These are phyloP conservation scores for Physcia stellaris DNA, from an alignment of 495 filamentous ascomycete genomes.

Conservation along the genomic window DNA sequence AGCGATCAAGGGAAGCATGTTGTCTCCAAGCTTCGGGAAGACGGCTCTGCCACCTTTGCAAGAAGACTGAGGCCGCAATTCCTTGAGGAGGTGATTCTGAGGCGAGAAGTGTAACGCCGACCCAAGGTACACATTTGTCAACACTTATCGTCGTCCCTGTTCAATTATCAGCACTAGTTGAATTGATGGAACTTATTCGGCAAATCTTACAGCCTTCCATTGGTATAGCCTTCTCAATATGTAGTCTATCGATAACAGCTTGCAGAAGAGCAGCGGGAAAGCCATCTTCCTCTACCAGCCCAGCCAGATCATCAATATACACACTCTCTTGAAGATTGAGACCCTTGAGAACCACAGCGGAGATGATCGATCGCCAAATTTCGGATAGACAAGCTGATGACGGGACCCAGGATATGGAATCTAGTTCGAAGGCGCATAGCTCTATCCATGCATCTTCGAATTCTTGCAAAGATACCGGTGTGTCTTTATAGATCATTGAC, in stretches of 20 bases:
- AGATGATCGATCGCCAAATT: constrained; percentile 33
- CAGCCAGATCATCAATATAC: constrained; percentile 4
- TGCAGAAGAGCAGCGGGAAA: constrained; percentile 6
- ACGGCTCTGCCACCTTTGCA: constrained; percentile 40
- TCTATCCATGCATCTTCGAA: constrained; percentile 34
- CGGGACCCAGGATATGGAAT: constrained; percentile 25
- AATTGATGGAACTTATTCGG: too few species aligned
- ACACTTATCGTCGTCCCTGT: constrained; percentile 36
- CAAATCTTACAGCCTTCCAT: too few species aligned
- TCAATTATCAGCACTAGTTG: constrained; percentile 12
- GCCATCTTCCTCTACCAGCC: constrained; percentile 16
- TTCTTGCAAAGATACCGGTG: constrained; percentile 30
- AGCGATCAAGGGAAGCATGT: constrained; percentile 30
- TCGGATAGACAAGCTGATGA: constrained; percentile 25
- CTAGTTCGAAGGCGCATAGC: constrained; percentile 34
- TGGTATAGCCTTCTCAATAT: constrained; percentile 18
- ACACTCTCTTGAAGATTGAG: constrained; percentile 26
- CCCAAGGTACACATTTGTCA: constrained; percentile 29
- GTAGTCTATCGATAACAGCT: constrained; percentile 14
- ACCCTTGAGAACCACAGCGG: constrained; percentile 30
- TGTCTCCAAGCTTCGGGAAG: constrained; percentile 46
- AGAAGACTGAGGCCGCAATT: constrained; percentile 26
- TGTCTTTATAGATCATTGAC: constrained; percentile 24
- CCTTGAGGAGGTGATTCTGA: constrained; percentile 23
- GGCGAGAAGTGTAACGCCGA: constrained; percentile 39